Conservation (phyloP, 2,329 filamentous ascomycete species). For the Herpomyces periplanetae region DNA sequence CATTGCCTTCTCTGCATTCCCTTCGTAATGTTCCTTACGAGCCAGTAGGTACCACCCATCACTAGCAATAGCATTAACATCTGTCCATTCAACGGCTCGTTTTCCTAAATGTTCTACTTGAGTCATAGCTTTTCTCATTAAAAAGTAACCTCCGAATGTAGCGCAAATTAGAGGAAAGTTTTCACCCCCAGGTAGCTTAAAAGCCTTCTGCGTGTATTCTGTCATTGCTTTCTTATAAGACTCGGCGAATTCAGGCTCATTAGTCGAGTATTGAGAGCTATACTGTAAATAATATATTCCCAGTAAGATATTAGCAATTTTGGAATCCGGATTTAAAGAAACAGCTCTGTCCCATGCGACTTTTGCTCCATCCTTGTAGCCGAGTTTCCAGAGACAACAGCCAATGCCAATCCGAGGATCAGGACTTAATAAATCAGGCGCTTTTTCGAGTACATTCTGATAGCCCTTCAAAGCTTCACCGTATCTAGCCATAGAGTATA, state of each 20-base stretch:
- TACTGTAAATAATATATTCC: slow-evolving; percentile 62
- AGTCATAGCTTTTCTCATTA: slow-evolving; percentile 24
- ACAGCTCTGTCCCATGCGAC: slow-evolving; percentile 45
- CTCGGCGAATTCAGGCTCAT: slow-evolving; percentile 42
- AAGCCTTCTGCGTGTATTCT: slow-evolving; percentile 64
- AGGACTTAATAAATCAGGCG: slow-evolving; percentile 56
- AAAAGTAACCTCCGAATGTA: slow-evolving; percentile 60
- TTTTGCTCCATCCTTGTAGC: slow-evolving; percentile 69
- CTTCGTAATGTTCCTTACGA: slow-evolving; percentile 51
- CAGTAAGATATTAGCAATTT: slow-evolving; percentile 56
- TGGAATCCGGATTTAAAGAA: slow-evolving; percentile 26
- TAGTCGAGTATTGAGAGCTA: slow-evolving; percentile 41
- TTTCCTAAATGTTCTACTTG: slow-evolving; percentile 58
- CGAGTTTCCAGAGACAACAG: slow-evolving; percentile 84
- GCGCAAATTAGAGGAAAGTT: slow-evolving; percentile 59
- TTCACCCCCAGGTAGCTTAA: slow-evolving; percentile 76
- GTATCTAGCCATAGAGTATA: slow-evolving; percentile 56
- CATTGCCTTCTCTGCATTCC: slow-evolving; percentile 28
- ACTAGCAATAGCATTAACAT: slow-evolving; percentile 79
- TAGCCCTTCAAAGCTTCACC: slow-evolving; percentile 46
- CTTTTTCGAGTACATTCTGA: slow-evolving; percentile 48
- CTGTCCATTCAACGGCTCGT: slow-evolving; percentile 75
- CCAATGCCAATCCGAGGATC: slow-evolving; percentile 87
- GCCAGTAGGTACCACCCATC: slow-evolving; percentile 91
- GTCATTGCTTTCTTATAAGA: slow-evolving; percentile 82